Evolutionary conservation across 352 stramenopile species (phyloP).

Genomic region (Thraustochytrium sp.): DNA sequence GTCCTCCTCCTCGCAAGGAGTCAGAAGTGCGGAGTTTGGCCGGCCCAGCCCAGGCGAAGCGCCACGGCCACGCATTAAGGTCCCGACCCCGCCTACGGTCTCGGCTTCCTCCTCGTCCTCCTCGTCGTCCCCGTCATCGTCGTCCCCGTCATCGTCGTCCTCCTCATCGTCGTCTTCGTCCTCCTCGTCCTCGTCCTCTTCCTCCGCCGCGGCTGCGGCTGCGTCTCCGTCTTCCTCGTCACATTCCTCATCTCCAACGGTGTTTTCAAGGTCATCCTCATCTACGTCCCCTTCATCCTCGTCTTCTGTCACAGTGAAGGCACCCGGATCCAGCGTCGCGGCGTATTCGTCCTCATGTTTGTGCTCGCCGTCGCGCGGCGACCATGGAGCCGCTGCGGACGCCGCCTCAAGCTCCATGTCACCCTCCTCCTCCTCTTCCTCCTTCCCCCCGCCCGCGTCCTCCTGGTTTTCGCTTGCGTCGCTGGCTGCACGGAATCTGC

Average conservation of each 20-base stretch:
- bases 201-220: constrained; percentile 6
- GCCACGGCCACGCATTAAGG: background rate
- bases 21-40: background rate
- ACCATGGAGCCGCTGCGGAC: background rate
- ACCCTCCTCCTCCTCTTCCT: background rate
- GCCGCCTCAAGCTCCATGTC: background rate
- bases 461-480: background rate
- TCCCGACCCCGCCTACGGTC: background rate
- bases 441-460: background rate
- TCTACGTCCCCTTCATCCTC: background rate
- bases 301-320: background rate
- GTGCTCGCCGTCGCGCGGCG: background rate
- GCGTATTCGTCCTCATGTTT: background rate
- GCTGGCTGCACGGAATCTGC: too few relatives aligned
- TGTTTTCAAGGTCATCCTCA: background rate
- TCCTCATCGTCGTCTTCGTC: constrained; percentile 27
- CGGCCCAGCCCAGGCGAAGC: background rate
- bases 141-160: background rate
- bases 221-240: background rate
- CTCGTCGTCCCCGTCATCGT: constrained; percentile 21
- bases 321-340: background rate
- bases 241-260: background rate
- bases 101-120: background rate
- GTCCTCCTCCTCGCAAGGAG: background rate
- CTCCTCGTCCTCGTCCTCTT: background rate